These are phyloP conservation scores for Coniochaeta sp. DNA, from an alignment of 2,329 filamentous ascomycete species.

Conservation along the genomic window DNA sequence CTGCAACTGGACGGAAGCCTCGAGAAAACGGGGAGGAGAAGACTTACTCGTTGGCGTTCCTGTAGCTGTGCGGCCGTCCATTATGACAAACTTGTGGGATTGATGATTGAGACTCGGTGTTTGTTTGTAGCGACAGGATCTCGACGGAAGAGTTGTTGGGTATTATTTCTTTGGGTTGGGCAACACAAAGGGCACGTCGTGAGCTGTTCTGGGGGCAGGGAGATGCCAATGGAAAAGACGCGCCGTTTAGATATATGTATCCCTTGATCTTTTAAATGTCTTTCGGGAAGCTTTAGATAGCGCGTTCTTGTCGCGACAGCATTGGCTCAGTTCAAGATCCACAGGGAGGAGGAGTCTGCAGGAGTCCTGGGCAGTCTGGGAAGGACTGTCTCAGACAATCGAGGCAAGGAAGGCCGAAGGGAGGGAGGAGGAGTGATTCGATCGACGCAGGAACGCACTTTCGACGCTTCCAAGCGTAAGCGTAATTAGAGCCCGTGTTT, in stretches of 20 bases:
- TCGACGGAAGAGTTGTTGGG: no score
- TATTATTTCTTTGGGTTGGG: neutral
- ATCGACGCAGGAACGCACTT: neutral
- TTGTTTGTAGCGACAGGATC: no score
- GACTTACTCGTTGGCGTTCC: slow-evolving; percentile 1
- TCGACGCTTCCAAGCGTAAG: neutral
- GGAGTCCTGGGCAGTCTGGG: no score
- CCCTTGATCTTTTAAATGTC: neutral
- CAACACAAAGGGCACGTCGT: neutral
- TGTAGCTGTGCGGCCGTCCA: neutral
- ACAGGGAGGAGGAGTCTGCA: no score
- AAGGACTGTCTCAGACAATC: neutral
- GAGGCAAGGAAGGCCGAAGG: neutral
- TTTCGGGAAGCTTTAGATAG: neutral
- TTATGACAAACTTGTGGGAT: neutral
- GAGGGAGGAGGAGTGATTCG: neutral
- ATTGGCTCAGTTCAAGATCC: neutral
- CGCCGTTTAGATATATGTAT: neutral
- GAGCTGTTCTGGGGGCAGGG: neutral
- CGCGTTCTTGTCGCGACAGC: neutral
- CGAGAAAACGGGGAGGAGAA: slow-evolving; percentile 6
- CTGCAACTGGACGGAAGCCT: slow-evolving; percentile 8
- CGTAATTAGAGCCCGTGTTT: neutral
- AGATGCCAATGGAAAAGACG: neutral
- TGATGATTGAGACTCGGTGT: neutral